phyloP scores from a whole-genome alignment of 192 early-diverging fungal species.

The Backusella luteola region DNA sequence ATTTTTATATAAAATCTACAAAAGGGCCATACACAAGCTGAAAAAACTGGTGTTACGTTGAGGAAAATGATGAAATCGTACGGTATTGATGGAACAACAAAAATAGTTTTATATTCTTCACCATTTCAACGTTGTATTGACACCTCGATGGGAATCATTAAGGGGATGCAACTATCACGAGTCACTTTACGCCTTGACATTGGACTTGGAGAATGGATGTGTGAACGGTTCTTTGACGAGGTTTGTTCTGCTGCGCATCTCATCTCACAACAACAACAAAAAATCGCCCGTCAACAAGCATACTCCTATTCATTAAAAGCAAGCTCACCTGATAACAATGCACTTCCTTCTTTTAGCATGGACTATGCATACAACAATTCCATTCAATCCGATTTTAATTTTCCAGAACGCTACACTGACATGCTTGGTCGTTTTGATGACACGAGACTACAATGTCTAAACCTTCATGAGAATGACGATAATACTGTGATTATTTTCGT shows the following conservation, averaged over 20 bases:
- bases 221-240: slow-evolving; percentile 33
- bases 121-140: slow-evolving; percentile 44
- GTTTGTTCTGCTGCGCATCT: slow-evolving; percentile 28
- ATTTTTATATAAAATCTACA: neutral
- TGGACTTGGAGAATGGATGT: slow-evolving; percentile 41
- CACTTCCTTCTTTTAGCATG: slow-evolving; percentile 16
- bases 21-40: slow-evolving; percentile 28
- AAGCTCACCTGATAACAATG: too few relatives aligned
- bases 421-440: slow-evolving; percentile 35
- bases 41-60: slow-evolving; percentile 30
- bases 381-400: slow-evolving; percentile 22
- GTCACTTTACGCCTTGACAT: slow-evolving; percentile 31
- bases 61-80: slow-evolving; percentile 14
- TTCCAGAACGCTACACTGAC: slow-evolving; percentile 26
- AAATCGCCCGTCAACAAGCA: slow-evolving; percentile 26
- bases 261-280: slow-evolving; percentile 24
- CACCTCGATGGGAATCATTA: slow-evolving; percentile 29
- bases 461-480: neutral
- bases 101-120: slow-evolving; percentile 29
- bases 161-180: slow-evolving; percentile 20
- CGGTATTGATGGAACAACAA: slow-evolving; percentile 17
- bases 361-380: slow-evolving; percentile 19
- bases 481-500: slow-evolving; percentile 20
- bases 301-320: slow-evolving; percentile 9
- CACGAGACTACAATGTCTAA: slow-evolving; percentile 8